phyloP scores from a whole-genome alignment of 208 protist genomes.

The Jaenimonas drosophilae region DNA sequence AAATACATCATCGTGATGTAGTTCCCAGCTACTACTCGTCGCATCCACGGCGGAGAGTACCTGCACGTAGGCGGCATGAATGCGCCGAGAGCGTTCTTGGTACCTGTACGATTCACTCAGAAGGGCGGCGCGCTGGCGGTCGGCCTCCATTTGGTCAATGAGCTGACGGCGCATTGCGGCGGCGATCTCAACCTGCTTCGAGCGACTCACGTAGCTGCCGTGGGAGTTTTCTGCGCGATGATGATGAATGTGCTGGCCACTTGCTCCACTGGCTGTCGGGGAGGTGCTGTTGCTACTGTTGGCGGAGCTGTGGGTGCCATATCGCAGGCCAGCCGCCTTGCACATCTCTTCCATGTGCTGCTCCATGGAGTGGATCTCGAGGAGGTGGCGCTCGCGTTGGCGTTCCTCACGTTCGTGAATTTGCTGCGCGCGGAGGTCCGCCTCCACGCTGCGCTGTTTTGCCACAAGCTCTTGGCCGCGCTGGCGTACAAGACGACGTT shows the following conservation, averaged over 20 bases:
- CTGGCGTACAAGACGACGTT: conserved; percentile 14
- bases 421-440: background rate
- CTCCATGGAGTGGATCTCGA: too few relatives aligned
- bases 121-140: conserved; percentile 8
- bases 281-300: background rate
- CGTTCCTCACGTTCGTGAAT: background rate
- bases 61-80: conserved; percentile 18
- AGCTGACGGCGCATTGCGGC: conserved; percentile 3
- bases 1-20: conserved; percentile 40
- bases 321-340: too few relatives aligned
- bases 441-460: background rate
- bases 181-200: conserved; percentile 2
- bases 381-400: background rate
- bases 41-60: conserved; percentile 25
- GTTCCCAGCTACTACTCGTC: conserved; percentile 43
- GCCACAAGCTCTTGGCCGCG: conserved; percentile 14
- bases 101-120: conserved; percentile 39
- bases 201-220: too few relatives aligned
- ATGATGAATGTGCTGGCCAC: too few relatives aligned
- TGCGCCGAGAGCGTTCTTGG: conserved; percentile 13
- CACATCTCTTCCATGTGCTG: too few relatives aligned
- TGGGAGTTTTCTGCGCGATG: too few relatives aligned
- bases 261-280: background rate
- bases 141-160: conserved; percentile 4
- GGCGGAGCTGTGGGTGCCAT: too few relatives aligned